Percentiles rank a stretch among this genome's conserved stretches.
These are phyloP conservation scores for Graphium sp. DNA, from an alignment of 2,329 filamentous ascomycete species.

Conservation along the genomic window DNA sequence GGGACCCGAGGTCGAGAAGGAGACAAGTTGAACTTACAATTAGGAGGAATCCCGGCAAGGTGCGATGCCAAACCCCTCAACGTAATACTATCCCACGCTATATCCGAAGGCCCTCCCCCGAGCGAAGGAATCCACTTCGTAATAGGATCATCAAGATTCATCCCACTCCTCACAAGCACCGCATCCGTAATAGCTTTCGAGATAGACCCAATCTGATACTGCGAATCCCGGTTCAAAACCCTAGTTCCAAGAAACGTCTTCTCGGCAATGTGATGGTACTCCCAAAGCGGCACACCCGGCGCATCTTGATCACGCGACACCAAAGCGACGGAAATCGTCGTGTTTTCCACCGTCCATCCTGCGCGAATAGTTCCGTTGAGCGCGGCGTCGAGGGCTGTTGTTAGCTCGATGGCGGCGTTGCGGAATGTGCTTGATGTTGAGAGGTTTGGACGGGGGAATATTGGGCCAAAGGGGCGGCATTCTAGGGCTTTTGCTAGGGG, in stretches of 20 bases:
- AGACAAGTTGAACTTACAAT: constrained; percentile 1
- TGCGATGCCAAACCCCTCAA: constrained; percentile 1
- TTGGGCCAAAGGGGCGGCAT: constrained; percentile 3
- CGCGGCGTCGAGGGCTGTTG: not conserved
- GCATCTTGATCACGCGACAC: constrained; percentile 1
- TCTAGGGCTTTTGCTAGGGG: constrained; percentile 1
- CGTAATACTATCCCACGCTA: constrained; percentile 2
- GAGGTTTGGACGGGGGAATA: constrained; percentile 1
- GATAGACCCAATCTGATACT: constrained; percentile 4
- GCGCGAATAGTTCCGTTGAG: not conserved
- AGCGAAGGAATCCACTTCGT: constrained; percentile 2
- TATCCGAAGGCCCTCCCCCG: not conserved
- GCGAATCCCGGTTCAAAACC: constrained; percentile 1
- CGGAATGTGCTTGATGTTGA: not conserved
- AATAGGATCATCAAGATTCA: constrained; percentile 3
- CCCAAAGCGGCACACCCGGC: constrained; percentile 2
- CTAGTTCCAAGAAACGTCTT: constrained; percentile 2
- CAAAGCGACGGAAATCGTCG: constrained; percentile 3
- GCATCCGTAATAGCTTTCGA: constrained; percentile 3
- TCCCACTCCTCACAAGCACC: constrained; percentile 1
- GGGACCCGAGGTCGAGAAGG: too few species aligned
- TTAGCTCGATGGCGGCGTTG: not conserved
- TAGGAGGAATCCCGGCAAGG: constrained; percentile 2
- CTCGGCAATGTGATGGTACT: constrained; percentile 3
- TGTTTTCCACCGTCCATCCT: constrained; percentile 1